Conservation (phyloP, 2,329 filamentous ascomycete species). For the Botrytis medusae region DNA sequence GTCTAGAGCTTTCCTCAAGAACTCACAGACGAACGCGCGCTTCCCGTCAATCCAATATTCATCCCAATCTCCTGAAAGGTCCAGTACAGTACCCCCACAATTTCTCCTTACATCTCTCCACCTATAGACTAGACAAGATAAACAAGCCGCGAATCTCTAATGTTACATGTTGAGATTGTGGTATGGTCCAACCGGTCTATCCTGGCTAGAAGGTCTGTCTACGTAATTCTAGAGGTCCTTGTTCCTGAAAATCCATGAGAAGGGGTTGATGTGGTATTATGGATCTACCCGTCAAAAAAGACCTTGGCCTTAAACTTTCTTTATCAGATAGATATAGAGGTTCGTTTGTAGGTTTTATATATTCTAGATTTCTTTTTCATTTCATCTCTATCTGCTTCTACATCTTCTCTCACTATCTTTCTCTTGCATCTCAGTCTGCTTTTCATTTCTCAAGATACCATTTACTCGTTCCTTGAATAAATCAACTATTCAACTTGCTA, state of each 20-base stretch:
- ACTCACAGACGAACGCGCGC: conserved; percentile 4
- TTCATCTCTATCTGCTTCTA: neutral
- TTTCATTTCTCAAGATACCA: conserved; percentile 12
- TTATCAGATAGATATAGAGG: neutral
- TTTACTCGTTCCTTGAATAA: neutral
- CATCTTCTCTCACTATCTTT: neutral
- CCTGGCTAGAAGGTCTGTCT: conserved; percentile 1
- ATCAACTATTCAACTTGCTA: neutral
- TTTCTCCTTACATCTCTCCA: conserved; percentile 11
- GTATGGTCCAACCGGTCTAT: neutral
- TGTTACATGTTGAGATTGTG: conserved; percentile 19
- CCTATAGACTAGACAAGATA: conserved; percentile 4
- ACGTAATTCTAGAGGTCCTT: conserved; percentile 16
- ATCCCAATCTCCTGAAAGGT: neutral
- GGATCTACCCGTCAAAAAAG: neutral
- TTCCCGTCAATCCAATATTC: conserved; percentile 4
- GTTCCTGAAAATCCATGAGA: conserved; percentile 1
- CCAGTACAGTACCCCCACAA: conserved; percentile 6
- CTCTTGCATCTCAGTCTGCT: neutral
- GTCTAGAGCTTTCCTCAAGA: neutral
- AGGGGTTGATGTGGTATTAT: conserved; percentile 9
- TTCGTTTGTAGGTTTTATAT: conserved; percentile 5
- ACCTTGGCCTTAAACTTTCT: neutral
- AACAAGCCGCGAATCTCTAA: conserved; percentile 12
- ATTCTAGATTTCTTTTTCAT: neutral